These are phyloP conservation scores for Fusarium chuoi DNA, from an alignment of 2,329 filamentous ascomycete genomes.

Conservation along the genomic window DNA sequence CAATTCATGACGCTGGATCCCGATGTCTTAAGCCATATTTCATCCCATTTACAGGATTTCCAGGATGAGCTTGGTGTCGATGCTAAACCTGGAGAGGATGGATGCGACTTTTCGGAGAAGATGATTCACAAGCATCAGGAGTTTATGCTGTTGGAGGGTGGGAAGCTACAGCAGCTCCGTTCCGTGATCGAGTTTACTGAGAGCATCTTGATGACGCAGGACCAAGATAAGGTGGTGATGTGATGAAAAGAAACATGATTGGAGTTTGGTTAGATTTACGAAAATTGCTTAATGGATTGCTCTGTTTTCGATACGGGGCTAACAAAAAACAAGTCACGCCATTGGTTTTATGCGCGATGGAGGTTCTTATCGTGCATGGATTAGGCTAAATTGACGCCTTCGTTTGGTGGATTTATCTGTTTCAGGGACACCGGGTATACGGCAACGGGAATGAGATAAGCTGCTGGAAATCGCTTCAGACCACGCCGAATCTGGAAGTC, in stretches of 20 bases:
- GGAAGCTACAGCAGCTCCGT: constrained; percentile 16
- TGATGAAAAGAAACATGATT: neutral
- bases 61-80: constrained; percentile 25
- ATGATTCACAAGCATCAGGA: constrained; percentile 34
- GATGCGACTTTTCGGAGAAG: neutral
- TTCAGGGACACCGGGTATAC: neutral
- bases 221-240: neutral
- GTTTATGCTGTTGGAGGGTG: constrained; percentile 15
- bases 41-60: constrained; percentile 12
- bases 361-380: neutral
- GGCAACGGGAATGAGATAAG: neutral
- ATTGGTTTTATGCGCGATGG: no score
- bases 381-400: neutral
- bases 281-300: neutral
- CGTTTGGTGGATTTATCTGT: neutral
- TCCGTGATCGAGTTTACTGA: constrained; percentile 24
- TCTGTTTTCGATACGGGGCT: neutral
- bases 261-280: neutral
- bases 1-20: constrained; percentile 31
- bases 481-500: neutral
- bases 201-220: constrained; percentile 12
- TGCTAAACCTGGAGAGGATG: neutral
- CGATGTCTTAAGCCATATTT: constrained; percentile 29
- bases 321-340: neutral
- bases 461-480: neutral